A percentile compares a stretch with the other conserved stretches of the same genome.
These are phyloP conservation scores for Ascoidea tarda DNA, from an alignment of 805 yeast species.

Conservation along the genomic window DNA sequence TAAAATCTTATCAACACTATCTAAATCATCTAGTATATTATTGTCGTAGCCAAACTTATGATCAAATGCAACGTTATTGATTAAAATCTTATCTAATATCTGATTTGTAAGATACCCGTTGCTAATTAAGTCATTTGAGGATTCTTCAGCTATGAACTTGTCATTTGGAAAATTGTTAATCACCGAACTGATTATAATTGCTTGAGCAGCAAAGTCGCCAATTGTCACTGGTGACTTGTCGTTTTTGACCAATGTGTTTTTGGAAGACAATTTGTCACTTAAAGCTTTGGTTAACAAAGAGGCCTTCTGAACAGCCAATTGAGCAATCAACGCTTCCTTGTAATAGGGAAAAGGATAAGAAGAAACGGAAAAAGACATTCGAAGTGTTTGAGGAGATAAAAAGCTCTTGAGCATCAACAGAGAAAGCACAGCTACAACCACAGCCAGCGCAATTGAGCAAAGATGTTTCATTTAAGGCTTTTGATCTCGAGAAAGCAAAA, in stretches of 20 bases:
- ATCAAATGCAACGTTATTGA: slow-evolving; percentile 30
- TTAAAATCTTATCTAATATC: slow-evolving; percentile 46
- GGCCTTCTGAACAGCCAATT: slow-evolving; percentile 84
- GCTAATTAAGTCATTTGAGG: slow-evolving; percentile 50
- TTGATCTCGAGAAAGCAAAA: no score
- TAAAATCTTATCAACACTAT: slow-evolving; percentile 11
- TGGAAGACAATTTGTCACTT: slow-evolving; percentile 38
- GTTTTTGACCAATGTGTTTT: slow-evolving; percentile 52
- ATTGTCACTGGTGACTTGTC: slow-evolving; percentile 93
- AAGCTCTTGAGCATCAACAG: no score
- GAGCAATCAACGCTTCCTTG: slow-evolving; percentile 67
- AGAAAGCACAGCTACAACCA: no score
- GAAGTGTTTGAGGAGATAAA: no score
- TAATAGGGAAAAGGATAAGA: slow-evolving; percentile 24
- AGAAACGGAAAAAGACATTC: not conserved
- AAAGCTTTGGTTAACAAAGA: slow-evolving; percentile 55
- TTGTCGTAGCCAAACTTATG: slow-evolving; percentile 10
- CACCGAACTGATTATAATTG: slow-evolving; percentile 77
- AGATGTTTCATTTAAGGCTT: no score
- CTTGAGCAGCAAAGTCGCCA: slow-evolving; percentile 96
- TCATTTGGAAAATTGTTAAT: slow-evolving; percentile 70
- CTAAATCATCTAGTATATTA: no score
- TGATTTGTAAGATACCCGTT: slow-evolving; percentile 31
- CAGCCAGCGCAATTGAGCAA: no score
- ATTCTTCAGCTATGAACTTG: slow-evolving; percentile 90